Conservation (phyloP, 257 asterid species). For the Orobanche coerulescens region DNA sequence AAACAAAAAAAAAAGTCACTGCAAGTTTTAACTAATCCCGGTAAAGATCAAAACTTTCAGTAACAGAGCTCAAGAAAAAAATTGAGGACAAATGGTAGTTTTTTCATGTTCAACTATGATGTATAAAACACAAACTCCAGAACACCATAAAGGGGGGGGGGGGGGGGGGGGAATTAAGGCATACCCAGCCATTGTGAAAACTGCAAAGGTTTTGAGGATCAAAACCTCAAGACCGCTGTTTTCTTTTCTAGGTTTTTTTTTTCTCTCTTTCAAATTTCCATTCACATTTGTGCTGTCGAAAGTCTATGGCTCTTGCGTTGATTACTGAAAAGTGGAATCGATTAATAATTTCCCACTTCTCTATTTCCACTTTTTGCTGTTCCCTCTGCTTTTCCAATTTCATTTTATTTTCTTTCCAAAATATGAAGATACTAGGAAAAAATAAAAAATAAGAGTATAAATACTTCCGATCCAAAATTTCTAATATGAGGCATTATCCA, state of each 20-base stretch:
- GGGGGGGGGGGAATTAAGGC: conserved; percentile 7
- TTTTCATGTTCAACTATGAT: background rate
- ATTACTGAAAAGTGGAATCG: conserved; percentile 19
- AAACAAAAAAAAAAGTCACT: conserved; percentile 22
- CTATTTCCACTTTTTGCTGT: background rate
- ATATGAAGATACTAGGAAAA: too few relatives aligned
- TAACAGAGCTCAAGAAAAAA: conserved; percentile 16
- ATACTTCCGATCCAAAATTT: too few relatives aligned
- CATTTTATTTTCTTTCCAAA: background rate
- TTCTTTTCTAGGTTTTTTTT: background rate
- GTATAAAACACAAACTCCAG: background rate
- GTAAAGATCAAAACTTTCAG: conserved; percentile 24
- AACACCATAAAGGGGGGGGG: background rate
- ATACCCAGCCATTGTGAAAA: conserved; percentile 59
- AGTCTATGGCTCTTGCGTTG: conserved; percentile 14
- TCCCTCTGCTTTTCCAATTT: background rate
- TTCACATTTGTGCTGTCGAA: background rate
- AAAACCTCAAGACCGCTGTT: conserved; percentile 6
- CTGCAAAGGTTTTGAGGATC: conserved; percentile 18
- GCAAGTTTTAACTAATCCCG: conserved; percentile 16
- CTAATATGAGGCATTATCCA: too few relatives aligned
- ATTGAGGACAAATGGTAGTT: background rate
- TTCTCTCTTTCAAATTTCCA: background rate
- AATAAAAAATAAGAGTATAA: too few relatives aligned
- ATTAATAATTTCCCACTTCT: conserved; percentile 4